Conservation (phyloP, 2,329 filamentous ascomycete species). For the Fulvia fulva region DNA sequence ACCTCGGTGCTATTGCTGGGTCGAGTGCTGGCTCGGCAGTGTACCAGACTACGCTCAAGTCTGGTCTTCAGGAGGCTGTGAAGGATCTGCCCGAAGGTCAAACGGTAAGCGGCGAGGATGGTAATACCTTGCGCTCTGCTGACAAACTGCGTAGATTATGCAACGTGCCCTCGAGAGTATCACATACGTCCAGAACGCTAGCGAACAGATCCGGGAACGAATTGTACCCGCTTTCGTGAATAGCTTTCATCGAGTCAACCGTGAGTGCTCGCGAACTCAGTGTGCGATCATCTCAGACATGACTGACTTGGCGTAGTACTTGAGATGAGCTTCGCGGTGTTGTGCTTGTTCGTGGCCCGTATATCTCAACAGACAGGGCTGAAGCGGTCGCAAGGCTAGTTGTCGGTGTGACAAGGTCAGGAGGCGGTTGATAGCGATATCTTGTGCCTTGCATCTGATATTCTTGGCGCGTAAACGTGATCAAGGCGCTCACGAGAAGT, state of each 20-base stretch:
- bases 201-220: slow-evolving; percentile 15
- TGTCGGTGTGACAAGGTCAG: too few relatives aligned
- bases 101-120: slow-evolving; percentile 17
- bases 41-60: slow-evolving; percentile 35
- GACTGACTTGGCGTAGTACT: slow-evolving; percentile 6
- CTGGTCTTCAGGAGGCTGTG: slow-evolving; percentile 33
- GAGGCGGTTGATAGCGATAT: too few relatives aligned
- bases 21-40: slow-evolving; percentile 39
- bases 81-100: slow-evolving; percentile 28
- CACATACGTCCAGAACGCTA: slow-evolving; percentile 35
- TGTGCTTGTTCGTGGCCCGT: slow-evolving; percentile 7
- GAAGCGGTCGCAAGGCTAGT: too few relatives aligned
- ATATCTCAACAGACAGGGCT: slow-evolving; percentile 1
- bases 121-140: neutral
- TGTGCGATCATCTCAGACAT: neutral
- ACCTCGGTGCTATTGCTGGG: slow-evolving; percentile 41
- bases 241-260: slow-evolving; percentile 25
- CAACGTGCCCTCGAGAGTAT: slow-evolving; percentile 39
- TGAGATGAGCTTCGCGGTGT: slow-evolving; percentile 3
- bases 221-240: slow-evolving; percentile 27
- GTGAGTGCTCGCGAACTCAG: slow-evolving; percentile 13
- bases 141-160: slow-evolving; percentile 36
- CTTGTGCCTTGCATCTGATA: neutral
- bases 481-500: neutral
- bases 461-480: neutral